Evolutionary conservation across 169 alveolate genomes (phyloP).

Genomic region (Plasmodium knowlesi): DNA sequence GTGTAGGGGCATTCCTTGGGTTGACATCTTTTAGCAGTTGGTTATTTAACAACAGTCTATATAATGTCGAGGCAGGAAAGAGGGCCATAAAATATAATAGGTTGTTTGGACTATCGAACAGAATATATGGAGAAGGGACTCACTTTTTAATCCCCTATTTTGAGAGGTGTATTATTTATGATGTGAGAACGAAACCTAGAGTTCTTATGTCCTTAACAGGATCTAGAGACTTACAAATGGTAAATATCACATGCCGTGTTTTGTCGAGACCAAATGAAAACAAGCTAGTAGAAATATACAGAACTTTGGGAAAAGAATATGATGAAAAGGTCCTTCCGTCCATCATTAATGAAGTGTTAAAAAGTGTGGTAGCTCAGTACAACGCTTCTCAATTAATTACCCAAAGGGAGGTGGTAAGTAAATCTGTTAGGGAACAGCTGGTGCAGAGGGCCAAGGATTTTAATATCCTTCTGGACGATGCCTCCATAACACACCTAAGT

Average conservation of each 20-base stretch:
- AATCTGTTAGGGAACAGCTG: conserved; percentile 91
- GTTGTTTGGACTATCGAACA: conserved; percentile 83
- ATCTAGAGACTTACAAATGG: conserved; percentile 87
- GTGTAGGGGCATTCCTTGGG: conserved; percentile 65
- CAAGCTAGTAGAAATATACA: conserved; percentile 89
- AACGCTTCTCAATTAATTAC: conserved; percentile 97
- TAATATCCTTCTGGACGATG: conserved; percentile 96
- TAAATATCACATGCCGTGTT: conserved; percentile 92
- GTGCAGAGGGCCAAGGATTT: conserved; percentile 95
- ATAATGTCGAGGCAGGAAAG: conserved; percentile 95
- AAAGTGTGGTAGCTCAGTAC: conserved; percentile 97
- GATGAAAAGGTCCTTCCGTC: conserved; percentile 98
- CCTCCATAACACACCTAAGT: conserved; percentile 94
- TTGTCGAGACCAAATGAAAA: conserved; percentile 92
- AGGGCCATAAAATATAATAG: conserved; percentile 94
- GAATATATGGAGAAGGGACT: conserved; percentile 95
- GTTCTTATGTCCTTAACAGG: conserved; percentile 94
- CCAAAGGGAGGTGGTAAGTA: conserved; percentile 95
- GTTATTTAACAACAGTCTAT: conserved; percentile 76
- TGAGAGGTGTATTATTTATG: conserved; percentile 95
- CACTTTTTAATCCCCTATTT: conserved; percentile 96
- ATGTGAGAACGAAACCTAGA: conserved; percentile 94
- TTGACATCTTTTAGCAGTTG: conserved; percentile 71
- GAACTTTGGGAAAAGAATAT: conserved; percentile 93
- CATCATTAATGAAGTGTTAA: conserved; percentile 96